Percentiles rank a stretch among this genome's conserved stretches.
Evolutionary conservation across 768 basidiomycete genomes (phyloP).

Genomic region (Russula dissimulans): DNA sequence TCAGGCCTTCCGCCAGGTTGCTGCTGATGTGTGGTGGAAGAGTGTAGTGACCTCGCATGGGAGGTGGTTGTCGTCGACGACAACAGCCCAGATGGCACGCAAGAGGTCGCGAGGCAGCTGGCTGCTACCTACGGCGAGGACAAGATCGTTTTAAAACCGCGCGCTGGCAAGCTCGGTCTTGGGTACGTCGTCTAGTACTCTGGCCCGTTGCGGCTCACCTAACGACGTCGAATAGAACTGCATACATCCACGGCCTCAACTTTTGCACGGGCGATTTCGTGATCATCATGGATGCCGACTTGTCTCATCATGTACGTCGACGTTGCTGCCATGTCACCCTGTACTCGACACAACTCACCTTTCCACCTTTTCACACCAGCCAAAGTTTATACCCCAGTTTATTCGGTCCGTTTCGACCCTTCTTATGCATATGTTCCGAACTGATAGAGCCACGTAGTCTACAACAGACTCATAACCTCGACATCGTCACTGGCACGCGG

Average conservation of each 20-base stretch:
- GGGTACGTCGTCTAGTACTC: constrained; percentile 43
- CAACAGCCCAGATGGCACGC: constrained; percentile 87
- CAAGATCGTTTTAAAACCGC: constrained; percentile 77
- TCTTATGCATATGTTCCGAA: background rate
- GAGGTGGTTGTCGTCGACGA: constrained; percentile 90
- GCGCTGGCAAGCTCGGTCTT: constrained; percentile 84
- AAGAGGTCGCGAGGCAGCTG: constrained; percentile 76
- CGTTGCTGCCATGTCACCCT: background rate
- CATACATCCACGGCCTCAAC: constrained; percentile 86
- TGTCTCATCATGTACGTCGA: constrained; percentile 78
- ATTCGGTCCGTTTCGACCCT: constrained; percentile 45
- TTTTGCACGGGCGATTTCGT: constrained; percentile 89
- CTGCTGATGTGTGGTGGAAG: constrained; percentile 15
- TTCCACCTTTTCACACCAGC: constrained; percentile 36
- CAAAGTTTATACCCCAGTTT: constrained; percentile 91
- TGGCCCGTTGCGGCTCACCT: background rate
- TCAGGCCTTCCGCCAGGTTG: background rate
- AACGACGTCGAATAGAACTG: constrained; percentile 45
- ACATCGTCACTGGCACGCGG: constrained; percentile 89
- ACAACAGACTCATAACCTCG: constrained; percentile 79
- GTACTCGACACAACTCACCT: background rate
- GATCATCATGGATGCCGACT: constrained; percentile 96
- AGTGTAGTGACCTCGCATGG: constrained; percentile 60
- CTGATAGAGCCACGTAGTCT: constrained; percentile 23
- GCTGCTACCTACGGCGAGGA: constrained; percentile 76